phyloP scores from a whole-genome alignment of 2,329 filamentous ascomycete species.

The Penicillium sp. region DNA sequence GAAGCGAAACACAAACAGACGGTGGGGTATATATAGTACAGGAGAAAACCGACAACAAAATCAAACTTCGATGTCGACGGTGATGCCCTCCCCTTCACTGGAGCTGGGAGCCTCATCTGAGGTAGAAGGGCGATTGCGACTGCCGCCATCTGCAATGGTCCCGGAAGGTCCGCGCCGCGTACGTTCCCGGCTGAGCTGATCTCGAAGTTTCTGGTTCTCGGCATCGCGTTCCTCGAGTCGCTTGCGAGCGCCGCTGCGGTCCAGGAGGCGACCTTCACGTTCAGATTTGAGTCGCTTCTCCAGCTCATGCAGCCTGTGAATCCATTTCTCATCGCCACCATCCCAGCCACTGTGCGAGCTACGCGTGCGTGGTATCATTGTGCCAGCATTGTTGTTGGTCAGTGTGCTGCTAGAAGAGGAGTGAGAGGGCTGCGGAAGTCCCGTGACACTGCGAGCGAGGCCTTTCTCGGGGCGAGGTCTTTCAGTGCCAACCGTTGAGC shows the following conservation, averaged over 20 bases:
- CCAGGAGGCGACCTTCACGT: constrained; percentile 77
- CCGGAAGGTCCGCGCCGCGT: constrained; percentile 36
- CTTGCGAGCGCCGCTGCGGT: constrained; percentile 78
- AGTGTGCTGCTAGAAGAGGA: constrained; percentile 34
- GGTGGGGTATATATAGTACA: constrained; percentile 17
- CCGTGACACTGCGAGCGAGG: constrained; percentile 31
- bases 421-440: constrained; percentile 37
- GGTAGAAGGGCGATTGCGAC: constrained; percentile 14
- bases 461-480: constrained; percentile 28
- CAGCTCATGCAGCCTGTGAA: constrained; percentile 79
- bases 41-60: background rate
- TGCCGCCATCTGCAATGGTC: constrained; percentile 22
- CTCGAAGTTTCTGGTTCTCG: constrained; percentile 69
- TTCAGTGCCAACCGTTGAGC: constrained; percentile 50
- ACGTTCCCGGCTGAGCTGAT: constrained; percentile 60
- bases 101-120: constrained; percentile 35
- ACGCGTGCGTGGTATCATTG: constrained; percentile 27
- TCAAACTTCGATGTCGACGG: constrained; percentile 40
- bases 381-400: constrained; percentile 29
- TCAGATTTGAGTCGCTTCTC: constrained; percentile 88
- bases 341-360: constrained; percentile 26
- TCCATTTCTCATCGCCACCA: constrained; percentile 69
- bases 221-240: constrained; percentile 71
- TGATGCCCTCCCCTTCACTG: constrained; percentile 40
- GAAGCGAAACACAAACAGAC: constrained; percentile 8